Conservation (phyloP, 1,139 yeast genomes). For the Spencermartinsiella ligniputridi region DNA sequence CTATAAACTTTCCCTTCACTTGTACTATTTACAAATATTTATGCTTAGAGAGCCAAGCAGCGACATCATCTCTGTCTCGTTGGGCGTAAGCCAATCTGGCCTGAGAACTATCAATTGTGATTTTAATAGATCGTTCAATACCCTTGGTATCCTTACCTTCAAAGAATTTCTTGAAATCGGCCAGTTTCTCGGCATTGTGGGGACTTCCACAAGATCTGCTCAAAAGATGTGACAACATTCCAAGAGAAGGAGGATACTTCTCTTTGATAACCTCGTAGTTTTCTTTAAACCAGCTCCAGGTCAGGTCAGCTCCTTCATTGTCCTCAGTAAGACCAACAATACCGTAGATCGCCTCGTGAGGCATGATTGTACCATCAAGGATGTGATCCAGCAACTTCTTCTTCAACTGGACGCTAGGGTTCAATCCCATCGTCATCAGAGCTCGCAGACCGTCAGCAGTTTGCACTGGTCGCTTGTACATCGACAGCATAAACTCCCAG, state of each 20-base stretch:
- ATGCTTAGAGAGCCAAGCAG: constrained; percentile 37
- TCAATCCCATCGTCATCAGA: constrained; percentile 68
- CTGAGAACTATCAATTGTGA: constrained; percentile 61
- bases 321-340: constrained; percentile 68
- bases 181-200: constrained; percentile 55
- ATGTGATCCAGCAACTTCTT: constrained; percentile 57
- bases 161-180: constrained; percentile 58
- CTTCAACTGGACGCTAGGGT: constrained; percentile 54
- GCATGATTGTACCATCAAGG: constrained; percentile 64
- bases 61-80: constrained; percentile 55
- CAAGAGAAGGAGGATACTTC: constrained; percentile 74
- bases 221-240: constrained; percentile 74
- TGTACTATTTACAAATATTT: constrained; percentile 5
- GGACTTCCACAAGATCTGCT: constrained; percentile 59
- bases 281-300: constrained; percentile 73
- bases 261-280: constrained; percentile 67
- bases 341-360: constrained; percentile 70
- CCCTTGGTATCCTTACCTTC: constrained; percentile 60
- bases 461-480: constrained; percentile 62
- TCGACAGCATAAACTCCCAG: constrained; percentile 58
- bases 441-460: constrained; percentile 72
- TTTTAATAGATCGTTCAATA: constrained; percentile 68
- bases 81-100: constrained; percentile 62
- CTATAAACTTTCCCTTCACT: too few relatives aligned
- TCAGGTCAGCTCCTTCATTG: constrained; percentile 55